Percentiles rank a stretch among this genome's conserved stretches.
Evolutionary conservation across 495 filamentous ascomycete genomes (phyloP).

Genomic region (Daldinia decipiens): DNA sequence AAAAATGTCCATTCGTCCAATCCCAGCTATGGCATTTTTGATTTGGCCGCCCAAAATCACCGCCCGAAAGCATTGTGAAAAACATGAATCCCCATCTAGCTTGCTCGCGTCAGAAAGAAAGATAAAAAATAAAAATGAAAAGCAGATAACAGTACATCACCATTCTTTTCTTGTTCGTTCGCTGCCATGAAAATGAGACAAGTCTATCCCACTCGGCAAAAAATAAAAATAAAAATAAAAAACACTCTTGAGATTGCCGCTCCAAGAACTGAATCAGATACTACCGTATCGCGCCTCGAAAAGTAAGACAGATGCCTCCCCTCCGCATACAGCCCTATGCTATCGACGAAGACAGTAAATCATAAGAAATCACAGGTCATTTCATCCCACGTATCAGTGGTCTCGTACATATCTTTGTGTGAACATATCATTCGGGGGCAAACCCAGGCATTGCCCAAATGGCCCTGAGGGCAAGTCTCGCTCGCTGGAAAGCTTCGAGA

Average conservation of each 20-base stretch:
- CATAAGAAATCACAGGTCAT: slow-evolving; percentile 44
- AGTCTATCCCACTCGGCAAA: slow-evolving; percentile 27
- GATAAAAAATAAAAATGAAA: slow-evolving; percentile 15
- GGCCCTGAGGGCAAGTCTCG: slow-evolving; percentile 27
- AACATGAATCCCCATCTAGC: slow-evolving; percentile 28
- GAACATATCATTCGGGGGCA: slow-evolving; percentile 42
- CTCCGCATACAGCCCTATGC: slow-evolving; percentile 17
- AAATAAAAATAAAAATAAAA: not conserved
- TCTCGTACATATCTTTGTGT: slow-evolving; percentile 38
- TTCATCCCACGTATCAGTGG: slow-evolving; percentile 34
- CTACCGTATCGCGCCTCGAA: slow-evolving; percentile 30
- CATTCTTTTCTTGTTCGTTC: slow-evolving; percentile 26
- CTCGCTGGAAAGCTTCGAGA: slow-evolving; percentile 34
- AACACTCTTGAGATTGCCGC: slow-evolving; percentile 15
- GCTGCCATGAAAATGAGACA: slow-evolving; percentile 38
- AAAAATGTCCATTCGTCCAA: slow-evolving; percentile 27
- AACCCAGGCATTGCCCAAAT: slow-evolving; percentile 24
- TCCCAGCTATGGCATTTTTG: slow-evolving; percentile 24
- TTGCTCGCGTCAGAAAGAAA: slow-evolving; percentile 20
- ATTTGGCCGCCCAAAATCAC: slow-evolving; percentile 32
- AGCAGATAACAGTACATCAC: slow-evolving; percentile 36
- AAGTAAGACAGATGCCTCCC: slow-evolving; percentile 21
- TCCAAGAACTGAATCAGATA: slow-evolving; percentile 20
- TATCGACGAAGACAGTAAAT: slow-evolving; percentile 24
- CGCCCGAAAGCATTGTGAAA: slow-evolving; percentile 19